phyloP scores from a whole-genome alignment of 78 protist species.

The Guillardia theta region DNA sequence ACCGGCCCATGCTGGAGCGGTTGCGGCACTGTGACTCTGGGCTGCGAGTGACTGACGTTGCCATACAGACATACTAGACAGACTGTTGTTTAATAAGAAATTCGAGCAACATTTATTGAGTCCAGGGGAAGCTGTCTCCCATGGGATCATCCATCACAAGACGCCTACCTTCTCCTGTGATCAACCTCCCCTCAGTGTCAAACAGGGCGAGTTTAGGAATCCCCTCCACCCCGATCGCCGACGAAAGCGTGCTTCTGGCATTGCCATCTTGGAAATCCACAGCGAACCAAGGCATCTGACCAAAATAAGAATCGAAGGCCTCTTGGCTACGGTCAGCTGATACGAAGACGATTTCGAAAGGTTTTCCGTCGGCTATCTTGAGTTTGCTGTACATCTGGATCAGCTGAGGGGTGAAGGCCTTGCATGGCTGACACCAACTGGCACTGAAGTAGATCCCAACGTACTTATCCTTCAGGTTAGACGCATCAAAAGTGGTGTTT shows the following conservation, averaged over 20 bases:
- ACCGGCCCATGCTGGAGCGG: too few species aligned
- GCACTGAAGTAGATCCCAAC: slow-evolving; percentile 26
- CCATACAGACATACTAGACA: neutral
- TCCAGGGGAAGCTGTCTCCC: neutral
- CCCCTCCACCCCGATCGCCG: neutral
- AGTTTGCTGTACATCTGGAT: neutral
- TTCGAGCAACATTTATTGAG: neutral
- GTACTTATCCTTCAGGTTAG: neutral
- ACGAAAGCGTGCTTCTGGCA: neutral
- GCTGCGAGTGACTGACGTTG: neutral
- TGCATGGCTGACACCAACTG: slow-evolving; percentile 28
- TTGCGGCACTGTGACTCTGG: neutral
- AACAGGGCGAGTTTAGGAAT: neutral
- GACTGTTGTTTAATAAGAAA: neutral
- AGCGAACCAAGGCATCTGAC: neutral
- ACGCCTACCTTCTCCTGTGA: neutral
- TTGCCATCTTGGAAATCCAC: neutral
- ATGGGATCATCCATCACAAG: neutral
- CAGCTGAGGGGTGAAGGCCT: slow-evolving; percentile 39
- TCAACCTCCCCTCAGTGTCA: neutral
- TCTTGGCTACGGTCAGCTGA: slow-evolving; percentile 30
- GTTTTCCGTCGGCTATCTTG: slow-evolving; percentile 9
- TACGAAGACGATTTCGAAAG: slow-evolving; percentile 11
- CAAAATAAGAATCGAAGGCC: neutral
- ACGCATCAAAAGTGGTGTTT: neutral